Base-by-base conservation (phyloP, 768 basidiomycete genomes). In the Rhodotorula graminis region DNA sequence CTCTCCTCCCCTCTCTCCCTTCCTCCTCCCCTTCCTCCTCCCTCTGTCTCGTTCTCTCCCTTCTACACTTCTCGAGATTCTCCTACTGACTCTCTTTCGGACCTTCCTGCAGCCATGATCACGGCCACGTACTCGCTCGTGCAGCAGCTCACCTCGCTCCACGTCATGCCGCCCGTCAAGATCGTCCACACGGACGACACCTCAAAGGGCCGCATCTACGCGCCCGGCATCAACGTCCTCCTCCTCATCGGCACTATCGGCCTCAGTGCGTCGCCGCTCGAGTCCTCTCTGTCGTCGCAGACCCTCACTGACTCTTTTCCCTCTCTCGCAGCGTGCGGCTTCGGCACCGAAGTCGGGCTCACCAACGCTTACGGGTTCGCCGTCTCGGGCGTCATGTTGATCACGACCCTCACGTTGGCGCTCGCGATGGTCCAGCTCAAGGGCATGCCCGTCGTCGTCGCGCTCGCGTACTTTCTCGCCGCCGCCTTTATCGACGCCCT, bases 401-500 rank as follows among this genome's bases (percentile, higher is more conserved):
- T 86, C 9, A 89, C 88, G 1, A 85, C 84, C 10, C 79, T 85
- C 12, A 80, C 89, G 62, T 80, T 90, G 31, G 80, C 86, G 0
- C 78, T 88, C 25, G 87, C 88, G 58, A 88, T 88, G 75, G 81
- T 79, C 37, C 86, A 83, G 65, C 84, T 88, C 69, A 89, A 89
- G 73, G 78, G 82, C 31, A 80, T 82, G 66, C 84, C 85, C 9
- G 49, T 57, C 37, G 73, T 83, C 62, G 50, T 84, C 9, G 60
- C 87, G 23, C 82, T 83, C 0, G 15, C 86, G 10, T 79, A 73
- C 2, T 88, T 84, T 77, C 0, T 86, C 19, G 76, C 84, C 31
- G 88, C 85, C 61, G 88, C 87, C 18, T 89, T 89, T 82, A 81
- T 89, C 64, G 88, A 89, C 78, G 87, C 87, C 73, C 81, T 88